phyloP scores from a whole-genome alignment of 2,329 filamentous ascomycete species.

The Coniochaeta sp. region DNA sequence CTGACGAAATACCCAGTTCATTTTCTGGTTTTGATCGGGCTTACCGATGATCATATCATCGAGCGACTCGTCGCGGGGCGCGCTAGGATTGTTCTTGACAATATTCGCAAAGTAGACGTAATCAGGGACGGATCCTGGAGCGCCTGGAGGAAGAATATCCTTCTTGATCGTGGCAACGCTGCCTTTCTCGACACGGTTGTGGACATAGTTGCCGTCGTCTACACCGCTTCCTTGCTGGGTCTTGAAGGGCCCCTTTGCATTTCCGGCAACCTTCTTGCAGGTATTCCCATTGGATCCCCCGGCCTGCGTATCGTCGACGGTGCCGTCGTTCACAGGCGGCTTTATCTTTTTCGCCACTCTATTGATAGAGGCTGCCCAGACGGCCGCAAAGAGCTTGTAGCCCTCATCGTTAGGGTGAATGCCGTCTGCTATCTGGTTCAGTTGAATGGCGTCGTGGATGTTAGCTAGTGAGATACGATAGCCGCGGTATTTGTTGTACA shows the following conservation, averaged over 20 bases:
- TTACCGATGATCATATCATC: constrained; percentile 6
- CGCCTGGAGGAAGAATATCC: background rate
- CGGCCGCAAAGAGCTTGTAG: background rate
- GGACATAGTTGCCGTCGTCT: constrained; percentile 12
- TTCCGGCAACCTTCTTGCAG: constrained; percentile 6
- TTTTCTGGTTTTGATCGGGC: background rate
- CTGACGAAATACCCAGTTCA: background rate
- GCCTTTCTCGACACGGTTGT: constrained; percentile 3
- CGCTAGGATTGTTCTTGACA: background rate
- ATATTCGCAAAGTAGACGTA: constrained; percentile 6
- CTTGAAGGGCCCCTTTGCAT: constrained; percentile 4
- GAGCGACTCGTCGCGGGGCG: background rate
- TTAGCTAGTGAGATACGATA: background rate
- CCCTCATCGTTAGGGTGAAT: background rate
- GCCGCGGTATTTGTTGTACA: background rate
- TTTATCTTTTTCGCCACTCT: background rate
- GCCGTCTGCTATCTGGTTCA: background rate
- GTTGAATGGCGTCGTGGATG: background rate
- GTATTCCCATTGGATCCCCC: too few relatives aligned
- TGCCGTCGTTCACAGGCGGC: background rate
- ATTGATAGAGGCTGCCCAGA: background rate
- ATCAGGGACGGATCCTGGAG: background rate
- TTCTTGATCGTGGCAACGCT: background rate
- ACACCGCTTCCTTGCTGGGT: constrained; percentile 10
- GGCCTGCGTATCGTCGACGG: constrained; percentile 1